Evolutionary conservation across 345 rosid species (phyloP).

Genomic region (Conringia planisiliqua): DNA sequence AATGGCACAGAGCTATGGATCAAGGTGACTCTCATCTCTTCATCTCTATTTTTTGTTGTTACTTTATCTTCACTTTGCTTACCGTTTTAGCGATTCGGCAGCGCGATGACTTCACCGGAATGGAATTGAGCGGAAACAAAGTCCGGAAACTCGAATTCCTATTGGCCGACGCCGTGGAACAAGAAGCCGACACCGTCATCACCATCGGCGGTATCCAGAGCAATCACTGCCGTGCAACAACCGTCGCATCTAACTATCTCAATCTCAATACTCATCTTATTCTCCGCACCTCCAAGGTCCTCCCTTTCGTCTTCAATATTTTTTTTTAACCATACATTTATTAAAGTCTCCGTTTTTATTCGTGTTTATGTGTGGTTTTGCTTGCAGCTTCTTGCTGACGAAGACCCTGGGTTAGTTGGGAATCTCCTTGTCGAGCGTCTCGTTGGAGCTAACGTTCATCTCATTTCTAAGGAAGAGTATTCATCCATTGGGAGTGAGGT

Average conservation of each 20-base stretch:
- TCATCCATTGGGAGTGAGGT: slow-evolving; percentile 81
- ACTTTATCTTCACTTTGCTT: background rate
- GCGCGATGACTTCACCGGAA: slow-evolving; percentile 86
- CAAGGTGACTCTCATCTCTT: slow-evolving; percentile 47
- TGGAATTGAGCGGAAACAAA: slow-evolving; percentile 95
- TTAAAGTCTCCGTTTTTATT: background rate
- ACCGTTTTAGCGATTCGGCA: slow-evolving; percentile 16
- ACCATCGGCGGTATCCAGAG: slow-evolving; percentile 94
- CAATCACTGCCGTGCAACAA: slow-evolving; percentile 92
- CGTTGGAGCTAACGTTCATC: slow-evolving; percentile 80
- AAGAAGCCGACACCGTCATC: slow-evolving; percentile 78
- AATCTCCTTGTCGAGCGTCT: slow-evolving; percentile 85
- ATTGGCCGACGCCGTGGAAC: slow-evolving; percentile 78
- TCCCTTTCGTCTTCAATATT: background rate
- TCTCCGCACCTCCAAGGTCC: slow-evolving; percentile 78
- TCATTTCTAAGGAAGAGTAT: slow-evolving; percentile 90
- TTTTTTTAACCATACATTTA: background rate
- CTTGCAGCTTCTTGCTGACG: slow-evolving; percentile 69
- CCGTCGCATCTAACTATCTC: slow-evolving; percentile 84
- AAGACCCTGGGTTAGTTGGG: slow-evolving; percentile 87
- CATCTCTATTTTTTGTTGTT: background rate
- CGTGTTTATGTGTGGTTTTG: background rate
- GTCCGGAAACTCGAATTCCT: slow-evolving; percentile 84
- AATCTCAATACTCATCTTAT: slow-evolving; percentile 69
- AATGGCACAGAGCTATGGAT: slow-evolving; percentile 68